Conservation (phyloP, 2,329 filamentous ascomycete species). For the Fusarium palustre region DNA sequence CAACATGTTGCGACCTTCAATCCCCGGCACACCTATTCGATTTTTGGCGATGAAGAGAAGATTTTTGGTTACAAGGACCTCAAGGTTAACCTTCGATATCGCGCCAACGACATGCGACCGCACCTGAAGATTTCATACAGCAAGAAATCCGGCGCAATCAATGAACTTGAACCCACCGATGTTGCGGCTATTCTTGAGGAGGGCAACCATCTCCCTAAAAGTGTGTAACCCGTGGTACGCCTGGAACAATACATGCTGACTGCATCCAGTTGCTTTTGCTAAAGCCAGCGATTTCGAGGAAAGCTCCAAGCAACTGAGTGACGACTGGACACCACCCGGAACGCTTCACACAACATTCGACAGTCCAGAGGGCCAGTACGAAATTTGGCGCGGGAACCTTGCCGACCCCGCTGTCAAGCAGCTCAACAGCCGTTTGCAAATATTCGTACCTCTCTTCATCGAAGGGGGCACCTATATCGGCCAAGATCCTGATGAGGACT, state of each 20-base stretch:
- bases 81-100: conserved; percentile 76
- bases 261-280: conserved; percentile 71
- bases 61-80: conserved; percentile 92
- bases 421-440: conserved; percentile 83
- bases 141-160: conserved; percentile 76
- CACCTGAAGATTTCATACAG: conserved; percentile 77
- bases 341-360: conserved; percentile 74
- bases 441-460: conserved; percentile 87
- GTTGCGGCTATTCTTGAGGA: conserved; percentile 72
- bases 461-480: conserved; percentile 87
- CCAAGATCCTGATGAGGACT: conserved; percentile 58
- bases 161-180: conserved; percentile 76
- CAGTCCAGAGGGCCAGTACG: conserved; percentile 73
- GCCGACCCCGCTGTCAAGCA: conserved; percentile 75
- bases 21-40: conserved; percentile 88
- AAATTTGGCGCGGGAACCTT: conserved; percentile 86
- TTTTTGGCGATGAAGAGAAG: conserved; percentile 92
- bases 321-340: conserved; percentile 78
- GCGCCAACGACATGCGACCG: conserved; percentile 80
- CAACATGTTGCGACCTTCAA: conserved; percentile 77
- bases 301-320: conserved; percentile 60
- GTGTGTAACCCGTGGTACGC: conserved; percentile 57
- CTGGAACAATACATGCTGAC: conserved; percentile 21
- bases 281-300: conserved; percentile 71
- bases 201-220: conserved; percentile 75